Evolutionary conservation across 306 rosid species (phyloP).

Genomic region (Cicer chorassanicum): DNA sequence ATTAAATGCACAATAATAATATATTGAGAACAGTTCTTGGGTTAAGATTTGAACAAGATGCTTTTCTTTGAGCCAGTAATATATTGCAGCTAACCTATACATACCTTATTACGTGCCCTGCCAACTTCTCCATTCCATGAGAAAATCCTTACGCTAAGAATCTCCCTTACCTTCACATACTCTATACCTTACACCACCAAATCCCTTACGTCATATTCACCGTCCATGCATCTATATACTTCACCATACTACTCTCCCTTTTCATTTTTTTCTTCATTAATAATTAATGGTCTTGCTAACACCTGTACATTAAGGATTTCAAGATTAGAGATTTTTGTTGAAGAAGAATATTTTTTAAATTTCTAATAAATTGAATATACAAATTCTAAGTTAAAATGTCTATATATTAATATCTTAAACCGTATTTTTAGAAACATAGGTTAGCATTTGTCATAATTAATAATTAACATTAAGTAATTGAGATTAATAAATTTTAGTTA

Average conservation of each 20-base stretch:
- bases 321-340: too few relatives aligned
- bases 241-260: conserved; percentile 37
- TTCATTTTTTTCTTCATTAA: background rate
- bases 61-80: conserved; percentile 64
- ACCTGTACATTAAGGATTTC: too few relatives aligned
- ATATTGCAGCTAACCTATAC: conserved; percentile 21
- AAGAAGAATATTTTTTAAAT: too few relatives aligned
- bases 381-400: too few relatives aligned
- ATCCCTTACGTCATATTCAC: conserved; percentile 48
- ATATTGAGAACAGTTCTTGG: background rate
- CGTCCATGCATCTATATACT: conserved; percentile 51
- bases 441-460: too few relatives aligned
- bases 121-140: conserved; percentile 51
- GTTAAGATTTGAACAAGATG: conserved; percentile 43
- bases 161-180: conserved; percentile 51
- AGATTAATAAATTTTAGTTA: too few relatives aligned
- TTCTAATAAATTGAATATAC: too few relatives aligned
- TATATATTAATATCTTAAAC: too few relatives aligned
- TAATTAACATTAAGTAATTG: too few relatives aligned
- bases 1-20: conserved; percentile 2
- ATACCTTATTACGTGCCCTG: conserved; percentile 58
- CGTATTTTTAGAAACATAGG: too few relatives aligned
- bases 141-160: conserved; percentile 70
- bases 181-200: conserved; percentile 53
- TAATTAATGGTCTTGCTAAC: too few relatives aligned